Evolutionary conservation across 2,329 filamentous ascomycete genomes (phyloP).

Genomic region (Magnaporthales sp.): DNA sequence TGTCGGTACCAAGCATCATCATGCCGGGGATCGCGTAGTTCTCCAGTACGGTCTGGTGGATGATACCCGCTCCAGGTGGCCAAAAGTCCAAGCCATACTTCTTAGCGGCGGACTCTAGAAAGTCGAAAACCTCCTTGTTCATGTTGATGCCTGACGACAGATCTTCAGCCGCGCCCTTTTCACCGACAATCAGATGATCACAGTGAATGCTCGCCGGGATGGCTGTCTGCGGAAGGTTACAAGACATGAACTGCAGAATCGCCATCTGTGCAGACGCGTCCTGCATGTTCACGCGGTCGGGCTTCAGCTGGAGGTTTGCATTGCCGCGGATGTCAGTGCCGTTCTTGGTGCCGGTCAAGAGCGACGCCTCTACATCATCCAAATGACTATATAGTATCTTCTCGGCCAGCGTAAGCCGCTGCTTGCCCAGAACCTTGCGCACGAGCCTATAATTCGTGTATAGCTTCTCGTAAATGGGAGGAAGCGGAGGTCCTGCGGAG

Average conservation of each 20-base stretch:
- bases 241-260: constrained; percentile 96
- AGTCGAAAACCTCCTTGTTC: constrained; percentile 97
- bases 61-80: constrained; percentile 89
- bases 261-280: constrained; percentile 99
- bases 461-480: constrained; percentile 75
- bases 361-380: constrained; percentile 78
- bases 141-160: constrained; percentile 75
- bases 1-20: constrained; percentile 99
- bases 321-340: constrained; percentile 75
- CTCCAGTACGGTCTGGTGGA: constrained; percentile 95
- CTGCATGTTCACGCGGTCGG: constrained; percentile 97
- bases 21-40: constrained; percentile 95
- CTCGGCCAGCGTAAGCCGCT: constrained; percentile 78
- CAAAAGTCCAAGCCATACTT: constrained; percentile 94
- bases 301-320: constrained; percentile 93
- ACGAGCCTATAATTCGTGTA: constrained; percentile 70
- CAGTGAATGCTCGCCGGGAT: constrained; percentile 98
- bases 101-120: constrained; percentile 83
- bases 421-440: constrained; percentile 57
- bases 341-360: constrained; percentile 75
- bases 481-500: constrained; percentile 33
- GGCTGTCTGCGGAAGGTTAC: constrained; percentile 77
- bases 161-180: constrained; percentile 81
- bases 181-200: constrained; percentile 96
- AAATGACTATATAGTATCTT: constrained; percentile 98